These are phyloP conservation scores for Saccharomycopsis vini DNA, from an alignment of 805 yeast species.

Conservation along the genomic window DNA sequence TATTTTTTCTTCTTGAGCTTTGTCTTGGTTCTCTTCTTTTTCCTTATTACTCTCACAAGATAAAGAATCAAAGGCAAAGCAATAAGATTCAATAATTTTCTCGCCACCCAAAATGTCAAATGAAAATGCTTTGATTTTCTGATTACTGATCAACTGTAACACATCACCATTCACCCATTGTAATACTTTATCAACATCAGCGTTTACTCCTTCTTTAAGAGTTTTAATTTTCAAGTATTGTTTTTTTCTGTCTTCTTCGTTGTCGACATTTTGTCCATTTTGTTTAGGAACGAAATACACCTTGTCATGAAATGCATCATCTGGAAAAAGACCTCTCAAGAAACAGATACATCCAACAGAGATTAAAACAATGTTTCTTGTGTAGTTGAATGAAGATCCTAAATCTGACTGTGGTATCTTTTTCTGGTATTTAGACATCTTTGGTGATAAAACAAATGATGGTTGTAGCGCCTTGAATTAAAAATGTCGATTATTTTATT, in stretches of 20 bases:
- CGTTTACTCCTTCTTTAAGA: slow-evolving; percentile 36
- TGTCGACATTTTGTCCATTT: slow-evolving; percentile 25
- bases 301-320: slow-evolving; percentile 39
- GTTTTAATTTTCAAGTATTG: slow-evolving; percentile 40
- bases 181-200: slow-evolving; percentile 39
- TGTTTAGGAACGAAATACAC: slow-evolving; percentile 25
- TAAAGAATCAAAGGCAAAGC: neutral
- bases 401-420: neutral
- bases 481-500: neutral
- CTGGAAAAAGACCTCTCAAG: slow-evolving; percentile 49
- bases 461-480: too few species aligned
- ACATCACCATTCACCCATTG: slow-evolving; percentile 49
- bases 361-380: slow-evolving; percentile 25
- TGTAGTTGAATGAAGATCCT: neutral
- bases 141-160: slow-evolving; percentile 33
- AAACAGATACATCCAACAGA: slow-evolving; percentile 51
- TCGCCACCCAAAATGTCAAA: slow-evolving; percentile 30
- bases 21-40: neutral
- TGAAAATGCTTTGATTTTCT: slow-evolving; percentile 36
- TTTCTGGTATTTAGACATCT: neutral
- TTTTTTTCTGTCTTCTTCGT: slow-evolving; percentile 21
- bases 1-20: neutral
- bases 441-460: too few species aligned
- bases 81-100: slow-evolving; percentile 1
- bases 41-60: neutral